phyloP scores from a whole-genome alignment of 768 basidiomycete species.

The Pisolithus albus region DNA sequence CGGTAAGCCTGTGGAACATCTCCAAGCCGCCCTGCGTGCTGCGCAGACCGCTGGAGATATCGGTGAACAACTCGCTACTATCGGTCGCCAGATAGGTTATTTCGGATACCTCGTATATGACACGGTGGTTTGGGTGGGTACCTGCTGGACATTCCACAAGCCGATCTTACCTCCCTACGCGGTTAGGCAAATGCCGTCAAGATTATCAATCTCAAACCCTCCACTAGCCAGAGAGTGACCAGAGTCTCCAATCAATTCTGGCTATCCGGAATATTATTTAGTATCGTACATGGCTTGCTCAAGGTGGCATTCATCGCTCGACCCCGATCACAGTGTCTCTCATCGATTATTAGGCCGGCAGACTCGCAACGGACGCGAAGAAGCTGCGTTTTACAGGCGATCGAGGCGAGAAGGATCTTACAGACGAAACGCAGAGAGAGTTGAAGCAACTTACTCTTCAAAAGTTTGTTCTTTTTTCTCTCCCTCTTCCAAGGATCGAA shows the following conservation, averaged over 20 bases:
- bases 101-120: constrained; percentile 84
- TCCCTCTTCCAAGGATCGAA: neutral
- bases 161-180: neutral
- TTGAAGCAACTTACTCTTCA: constrained; percentile 51
- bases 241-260: constrained; percentile 78
- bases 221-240: constrained; percentile 51
- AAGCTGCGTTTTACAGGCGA: constrained; percentile 38
- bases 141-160: neutral
- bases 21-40: constrained; percentile 82
- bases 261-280: constrained; percentile 81
- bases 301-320: constrained; percentile 42
- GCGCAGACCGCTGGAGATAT: constrained; percentile 47
- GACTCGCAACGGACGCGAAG: constrained; percentile 56
- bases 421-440: constrained; percentile 59
- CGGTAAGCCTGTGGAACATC: constrained; percentile 89
- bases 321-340: neutral
- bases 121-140: constrained; percentile 74
- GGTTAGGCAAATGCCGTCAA: constrained; percentile 59
- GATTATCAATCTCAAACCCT: constrained; percentile 54
- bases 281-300: constrained; percentile 59
- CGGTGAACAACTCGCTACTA: constrained; percentile 68
- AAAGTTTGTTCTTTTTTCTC: constrained; percentile 33
- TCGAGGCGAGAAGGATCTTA: constrained; percentile 61
- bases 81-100: constrained; percentile 82
- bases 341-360: constrained; percentile 39